These are phyloP conservation scores for Triticum aestivum DNA, from an alignment of 176 grass and related monocot genomes.

Conservation along the genomic window IWGSC_CS_RefSeq_v2.1 NC_057797.1:341774342-341774841, in stretches of 20 bases:
- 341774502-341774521: not conserved
- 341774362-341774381: not conserved
- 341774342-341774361: not conserved
- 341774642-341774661: constrained; percentile 59
- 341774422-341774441: not conserved
- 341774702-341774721: constrained; percentile 47
- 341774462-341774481: not conserved
- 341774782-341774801: constrained; percentile 78
- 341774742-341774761: constrained; percentile 59
- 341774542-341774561: constrained; percentile 3
- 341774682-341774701: constrained; percentile 52
- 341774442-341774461: not conserved
- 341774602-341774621: constrained; percentile 47
- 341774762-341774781: constrained; percentile 76
- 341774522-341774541: not conserved
- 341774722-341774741: constrained; percentile 65
- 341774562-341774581: constrained; percentile 45
- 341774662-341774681: constrained; percentile 53
- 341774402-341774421: not conserved
- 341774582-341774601: constrained; percentile 28
- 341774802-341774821: constrained; percentile 78
- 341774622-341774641: constrained; percentile 39
- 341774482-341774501: not conserved
- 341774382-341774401: not conserved
- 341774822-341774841: constrained; percentile 52